Percentiles rank a stretch among this genome's conserved stretches.
phyloP scores from a whole-genome alignment of 2,329 filamentous ascomycete genomes.

The Aureobasidium sp. region DNA sequence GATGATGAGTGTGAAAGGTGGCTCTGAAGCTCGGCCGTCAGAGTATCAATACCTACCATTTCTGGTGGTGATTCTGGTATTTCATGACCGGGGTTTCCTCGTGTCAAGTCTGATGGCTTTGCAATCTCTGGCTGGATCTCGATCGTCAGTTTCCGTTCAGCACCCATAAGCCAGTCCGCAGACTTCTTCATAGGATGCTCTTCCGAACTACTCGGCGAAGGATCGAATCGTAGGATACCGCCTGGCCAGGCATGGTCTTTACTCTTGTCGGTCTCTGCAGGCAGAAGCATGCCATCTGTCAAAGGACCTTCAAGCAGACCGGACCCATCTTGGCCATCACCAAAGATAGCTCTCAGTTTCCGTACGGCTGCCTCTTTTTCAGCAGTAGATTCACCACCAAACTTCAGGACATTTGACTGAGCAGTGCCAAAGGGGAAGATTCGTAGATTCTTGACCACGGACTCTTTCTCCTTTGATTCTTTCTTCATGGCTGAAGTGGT shows the following conservation, averaged over 20 bases:
- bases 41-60: slow-evolving; percentile 75
- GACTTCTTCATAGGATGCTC: slow-evolving; percentile 38
- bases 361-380: slow-evolving; percentile 70
- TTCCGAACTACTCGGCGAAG: slow-evolving; percentile 32
- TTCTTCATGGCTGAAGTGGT: slow-evolving; percentile 41
- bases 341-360: slow-evolving; percentile 63
- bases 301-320: slow-evolving; percentile 73
- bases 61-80: slow-evolving; percentile 46
- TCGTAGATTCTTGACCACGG: slow-evolving; percentile 57
- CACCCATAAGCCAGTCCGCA: slow-evolving; percentile 64
- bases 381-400: slow-evolving; percentile 78
- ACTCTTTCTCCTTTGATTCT: slow-evolving; percentile 30
- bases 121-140: slow-evolving; percentile 69
- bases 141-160: slow-evolving; percentile 63
- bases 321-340: slow-evolving; percentile 43
- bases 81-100: slow-evolving; percentile 46
- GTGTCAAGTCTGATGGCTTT: slow-evolving; percentile 47
- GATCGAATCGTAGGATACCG: slow-evolving; percentile 72
- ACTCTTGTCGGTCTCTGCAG: slow-evolving; percentile 47
- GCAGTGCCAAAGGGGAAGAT: slow-evolving; percentile 61
- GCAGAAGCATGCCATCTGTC: slow-evolving; percentile 78
- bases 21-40: slow-evolving; percentile 62
- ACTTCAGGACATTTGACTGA: slow-evolving; percentile 53
- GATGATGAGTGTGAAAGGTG: slow-evolving; percentile 81
- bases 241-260: slow-evolving; percentile 63